Conservation (phyloP, 176 grass and related monocot species). For the Ananas comosus region DNA sequence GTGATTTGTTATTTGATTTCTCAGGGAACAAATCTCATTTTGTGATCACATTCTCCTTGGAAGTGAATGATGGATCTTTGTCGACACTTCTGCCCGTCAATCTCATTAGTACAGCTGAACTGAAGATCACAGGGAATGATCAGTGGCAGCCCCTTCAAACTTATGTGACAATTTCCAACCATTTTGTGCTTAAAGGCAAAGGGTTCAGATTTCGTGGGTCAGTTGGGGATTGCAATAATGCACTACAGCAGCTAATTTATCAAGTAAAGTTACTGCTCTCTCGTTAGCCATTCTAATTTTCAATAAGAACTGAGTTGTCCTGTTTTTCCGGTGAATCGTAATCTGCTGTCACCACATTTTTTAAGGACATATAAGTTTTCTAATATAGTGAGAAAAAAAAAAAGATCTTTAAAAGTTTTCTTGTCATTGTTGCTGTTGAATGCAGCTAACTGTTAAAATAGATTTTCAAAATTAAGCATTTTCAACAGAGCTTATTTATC, state of each 20-base stretch:
- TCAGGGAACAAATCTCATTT: constrained; percentile 63
- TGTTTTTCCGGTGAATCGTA: neutral
- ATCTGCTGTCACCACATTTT: neutral
- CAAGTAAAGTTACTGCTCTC: constrained; percentile 32
- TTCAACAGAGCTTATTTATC: too few species aligned
- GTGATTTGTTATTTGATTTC: constrained; percentile 4
- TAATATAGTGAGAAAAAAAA: too few species aligned
- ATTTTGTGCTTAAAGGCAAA: constrained; percentile 47
- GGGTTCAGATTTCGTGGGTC: constrained; percentile 48
- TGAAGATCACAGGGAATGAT: constrained; percentile 34
- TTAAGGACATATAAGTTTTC: too few species aligned
- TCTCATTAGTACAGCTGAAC: constrained; percentile 26
- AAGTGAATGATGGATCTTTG: constrained; percentile 58
- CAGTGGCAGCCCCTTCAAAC: constrained; percentile 51
- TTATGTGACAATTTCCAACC: constrained; percentile 52
- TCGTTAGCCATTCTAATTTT: neutral
- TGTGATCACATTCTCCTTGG: constrained; percentile 46
- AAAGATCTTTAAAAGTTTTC: too few species aligned
- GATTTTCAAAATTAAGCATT: too few species aligned
- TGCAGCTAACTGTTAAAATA: too few species aligned
- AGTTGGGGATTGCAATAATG: constrained; percentile 52
- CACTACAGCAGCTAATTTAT: constrained; percentile 48
- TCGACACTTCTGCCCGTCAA: constrained; percentile 29
- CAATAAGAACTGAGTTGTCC: neutral
- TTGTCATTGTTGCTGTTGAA: too few species aligned